Evolutionary conservation across 2,329 filamentous ascomycete genomes (phyloP).

Genomic region (Penicillium sp.): DNA sequence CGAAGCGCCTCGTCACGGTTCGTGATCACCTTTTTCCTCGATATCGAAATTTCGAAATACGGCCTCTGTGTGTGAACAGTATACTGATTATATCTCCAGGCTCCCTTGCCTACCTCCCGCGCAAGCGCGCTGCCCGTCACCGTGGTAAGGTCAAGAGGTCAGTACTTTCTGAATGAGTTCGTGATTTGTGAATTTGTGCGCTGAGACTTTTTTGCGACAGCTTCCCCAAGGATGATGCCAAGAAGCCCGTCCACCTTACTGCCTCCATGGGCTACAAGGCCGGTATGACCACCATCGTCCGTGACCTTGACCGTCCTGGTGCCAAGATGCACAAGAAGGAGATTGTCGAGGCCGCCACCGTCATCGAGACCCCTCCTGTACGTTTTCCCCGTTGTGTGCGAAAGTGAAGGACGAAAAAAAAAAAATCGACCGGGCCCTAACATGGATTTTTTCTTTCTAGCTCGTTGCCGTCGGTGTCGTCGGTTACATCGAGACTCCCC

Average conservation of each 20-base stretch:
- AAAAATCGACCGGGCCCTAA: constrained; percentile 21
- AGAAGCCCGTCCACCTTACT: constrained; percentile 99
- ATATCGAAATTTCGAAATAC: constrained; percentile 31
- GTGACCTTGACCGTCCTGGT: constrained; percentile 97
- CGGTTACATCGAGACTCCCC: constrained; percentile 99
- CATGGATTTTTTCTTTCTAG: constrained; percentile 51
- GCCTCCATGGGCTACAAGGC: constrained; percentile 99
- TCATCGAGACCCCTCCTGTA: constrained; percentile 95
- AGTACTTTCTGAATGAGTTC: constrained; percentile 38
- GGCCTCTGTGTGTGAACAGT: constrained; percentile 25
- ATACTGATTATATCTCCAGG: constrained; percentile 42
- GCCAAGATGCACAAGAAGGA: constrained; percentile 99
- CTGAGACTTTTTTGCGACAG: constrained; percentile 51
- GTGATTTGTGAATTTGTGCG: constrained; percentile 24
- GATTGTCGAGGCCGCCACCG: constrained; percentile 81
- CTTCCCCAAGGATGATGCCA: constrained; percentile 99
- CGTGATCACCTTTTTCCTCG: constrained; percentile 69
- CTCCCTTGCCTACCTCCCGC: constrained; percentile 80
- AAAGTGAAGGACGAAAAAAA: background rate
- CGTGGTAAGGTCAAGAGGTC: constrained; percentile 98
- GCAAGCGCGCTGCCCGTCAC: constrained; percentile 92
- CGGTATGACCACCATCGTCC: constrained; percentile 99
- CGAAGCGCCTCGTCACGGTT: constrained; percentile 94
- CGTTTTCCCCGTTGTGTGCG: constrained; percentile 43
- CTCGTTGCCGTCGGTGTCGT: constrained; percentile 99